phyloP scores from a whole-genome alignment of 1,139 yeast species.

The Candida buenavistaensis region DNA sequence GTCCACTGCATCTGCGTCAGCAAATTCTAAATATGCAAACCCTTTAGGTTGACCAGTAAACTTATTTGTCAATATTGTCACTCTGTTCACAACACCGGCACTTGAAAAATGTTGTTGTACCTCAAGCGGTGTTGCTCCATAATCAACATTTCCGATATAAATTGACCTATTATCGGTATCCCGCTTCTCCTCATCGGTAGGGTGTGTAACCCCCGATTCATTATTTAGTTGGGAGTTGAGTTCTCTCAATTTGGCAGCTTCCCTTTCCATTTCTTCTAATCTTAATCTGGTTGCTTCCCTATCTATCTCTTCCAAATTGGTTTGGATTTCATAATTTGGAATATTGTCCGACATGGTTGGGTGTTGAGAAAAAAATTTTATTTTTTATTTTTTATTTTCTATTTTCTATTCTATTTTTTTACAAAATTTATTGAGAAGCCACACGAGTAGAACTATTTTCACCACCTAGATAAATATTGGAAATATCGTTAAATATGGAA shows the following conservation, averaged over 20 bases:
- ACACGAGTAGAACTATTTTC: no score
- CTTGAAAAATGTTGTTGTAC: constrained; percentile 74
- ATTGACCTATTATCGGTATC: constrained; percentile 73
- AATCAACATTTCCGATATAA: constrained; percentile 87
- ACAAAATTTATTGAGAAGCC: no score
- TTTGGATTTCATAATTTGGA: no score
- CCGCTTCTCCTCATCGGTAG: constrained; percentile 33
- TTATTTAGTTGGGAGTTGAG: constrained; percentile 23
- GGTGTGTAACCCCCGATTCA: constrained; percentile 11
- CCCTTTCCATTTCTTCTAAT: constrained; percentile 30
- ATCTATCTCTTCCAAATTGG: no score
- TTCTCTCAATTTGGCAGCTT: constrained; percentile 29
- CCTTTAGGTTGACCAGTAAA: constrained; percentile 82
- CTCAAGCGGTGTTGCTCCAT: constrained; percentile 76
- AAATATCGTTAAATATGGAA: no score
- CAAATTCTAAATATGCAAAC: constrained; percentile 80
- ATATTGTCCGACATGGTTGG: no score
- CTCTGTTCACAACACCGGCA: constrained; percentile 79
- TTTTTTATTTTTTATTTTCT: no score
- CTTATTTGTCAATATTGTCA: constrained; percentile 74
- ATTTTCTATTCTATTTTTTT: no score
- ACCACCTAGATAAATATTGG: constrained; percentile 10
- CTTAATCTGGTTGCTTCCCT: no score
- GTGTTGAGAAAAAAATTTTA: no score
- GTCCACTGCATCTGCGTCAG: constrained; percentile 59